Evolutionary conservation across 345 rosid species (phyloP).

Genomic region (Moricandia moricandioides): DNA sequence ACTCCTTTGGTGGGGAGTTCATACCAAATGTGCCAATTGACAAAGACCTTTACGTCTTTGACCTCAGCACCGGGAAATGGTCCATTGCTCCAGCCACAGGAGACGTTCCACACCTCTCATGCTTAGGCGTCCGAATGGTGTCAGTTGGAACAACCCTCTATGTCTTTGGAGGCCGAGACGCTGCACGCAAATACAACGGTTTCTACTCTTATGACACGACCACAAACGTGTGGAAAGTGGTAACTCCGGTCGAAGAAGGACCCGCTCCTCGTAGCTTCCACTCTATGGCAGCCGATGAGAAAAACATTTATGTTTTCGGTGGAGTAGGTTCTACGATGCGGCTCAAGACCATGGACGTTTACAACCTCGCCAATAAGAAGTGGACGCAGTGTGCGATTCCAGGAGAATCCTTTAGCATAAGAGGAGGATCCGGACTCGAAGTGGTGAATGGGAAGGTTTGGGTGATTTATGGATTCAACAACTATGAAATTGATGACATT

Average conservation of each 20-base stretch:
- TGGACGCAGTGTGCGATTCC: constrained; percentile 22
- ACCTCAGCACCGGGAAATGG: constrained; percentile 24
- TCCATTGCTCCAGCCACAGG: constrained; percentile 29
- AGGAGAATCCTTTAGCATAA: constrained; percentile 1
- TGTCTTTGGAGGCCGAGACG: constrained; percentile 36
- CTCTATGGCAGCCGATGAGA: constrained; percentile 37
- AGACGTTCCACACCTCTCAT: constrained; percentile 26
- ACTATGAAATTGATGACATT: constrained; percentile 24
- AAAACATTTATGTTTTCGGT: constrained; percentile 29
- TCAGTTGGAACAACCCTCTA: constrained; percentile 17
- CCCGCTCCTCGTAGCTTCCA: constrained; percentile 38
- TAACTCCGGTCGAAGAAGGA: constrained; percentile 31
- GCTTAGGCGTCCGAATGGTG: constrained; percentile 32
- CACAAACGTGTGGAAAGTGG: constrained; percentile 27
- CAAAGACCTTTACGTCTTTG: constrained; percentile 31
- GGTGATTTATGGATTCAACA: constrained; percentile 32
- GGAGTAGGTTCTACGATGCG: constrained; percentile 5
- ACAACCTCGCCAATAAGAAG: constrained; percentile 23
- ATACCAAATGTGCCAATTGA: constrained; percentile 30
- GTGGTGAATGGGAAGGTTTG: constrained; percentile 34
- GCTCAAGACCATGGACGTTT: constrained; percentile 21
- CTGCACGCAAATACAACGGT: constrained; percentile 18
- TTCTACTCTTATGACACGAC: constrained; percentile 32
- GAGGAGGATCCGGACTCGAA: constrained; percentile 36
- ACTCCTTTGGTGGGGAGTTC: constrained; percentile 35